These are phyloP conservation scores for Irpex sp. DNA, from an alignment of 1,284 basidiomycete species.

Conservation along the genomic window DNA sequence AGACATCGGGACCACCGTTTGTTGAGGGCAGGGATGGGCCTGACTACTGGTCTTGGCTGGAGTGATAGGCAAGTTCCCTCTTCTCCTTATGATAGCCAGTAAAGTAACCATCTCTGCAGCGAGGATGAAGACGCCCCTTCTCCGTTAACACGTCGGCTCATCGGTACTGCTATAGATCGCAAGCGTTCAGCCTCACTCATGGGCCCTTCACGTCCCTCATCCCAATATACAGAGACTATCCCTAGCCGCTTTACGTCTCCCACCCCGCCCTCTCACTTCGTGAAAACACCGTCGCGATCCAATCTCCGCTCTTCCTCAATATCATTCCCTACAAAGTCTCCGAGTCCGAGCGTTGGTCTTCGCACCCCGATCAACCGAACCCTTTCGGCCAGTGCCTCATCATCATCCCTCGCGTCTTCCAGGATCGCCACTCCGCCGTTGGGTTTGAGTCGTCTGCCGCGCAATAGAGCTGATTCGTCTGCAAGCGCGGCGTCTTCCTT, in stretches of 20 bases:
- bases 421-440: neutral
- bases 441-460: neutral
- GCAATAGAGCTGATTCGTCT: neutral
- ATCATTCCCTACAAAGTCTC: constrained; percentile 8
- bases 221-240: neutral
- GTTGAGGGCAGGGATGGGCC: constrained; percentile 65
- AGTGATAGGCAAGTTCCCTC: constrained; percentile 60
- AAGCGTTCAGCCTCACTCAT: constrained; percentile 25
- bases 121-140: constrained; percentile 83
- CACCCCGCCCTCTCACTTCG: constrained; percentile 9
- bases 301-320: constrained; percentile 13
- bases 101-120: constrained; percentile 29
- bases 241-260: constrained; percentile 12
- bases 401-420: neutral
- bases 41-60: constrained; percentile 82
- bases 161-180: constrained; percentile 50
- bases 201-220: constrained; percentile 15
- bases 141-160: constrained; percentile 63
- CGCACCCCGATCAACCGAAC: neutral
- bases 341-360: neutral
- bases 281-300: constrained; percentile 1
- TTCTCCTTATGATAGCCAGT: neutral
- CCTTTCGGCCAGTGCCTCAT: neutral
- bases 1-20: constrained; percentile 71
- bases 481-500: neutral